A percentile compares a stretch with the other conserved stretches of the same genome.
Conservation (phyloP, 2,329 filamentous ascomycete genomes). For the Anthostomella pinea region DNA sequence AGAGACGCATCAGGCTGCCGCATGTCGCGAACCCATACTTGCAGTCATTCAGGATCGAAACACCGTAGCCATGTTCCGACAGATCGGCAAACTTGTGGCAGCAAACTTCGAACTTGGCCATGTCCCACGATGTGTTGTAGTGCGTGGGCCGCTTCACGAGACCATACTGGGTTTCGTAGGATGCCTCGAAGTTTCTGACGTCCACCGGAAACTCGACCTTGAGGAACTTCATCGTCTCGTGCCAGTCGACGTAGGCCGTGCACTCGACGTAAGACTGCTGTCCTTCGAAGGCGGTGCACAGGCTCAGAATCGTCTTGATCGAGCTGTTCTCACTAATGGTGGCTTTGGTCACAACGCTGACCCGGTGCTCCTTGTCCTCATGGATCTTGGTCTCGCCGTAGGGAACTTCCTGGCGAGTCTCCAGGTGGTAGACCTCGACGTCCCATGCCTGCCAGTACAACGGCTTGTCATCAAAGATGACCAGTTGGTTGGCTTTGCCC, state of each 20-base stretch:
- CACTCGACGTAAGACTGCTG: slow-evolving; percentile 72
- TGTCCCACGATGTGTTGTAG: slow-evolving; percentile 97
- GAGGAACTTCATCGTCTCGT: slow-evolving; percentile 94
- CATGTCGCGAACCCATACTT: slow-evolving; percentile 94
- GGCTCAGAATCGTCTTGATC: slow-evolving; percentile 79
- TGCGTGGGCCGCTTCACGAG: slow-evolving; percentile 87
- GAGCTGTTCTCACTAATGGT: slow-evolving; percentile 85
- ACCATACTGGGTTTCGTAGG: slow-evolving; percentile 93
- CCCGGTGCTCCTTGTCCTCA: slow-evolving; percentile 70
- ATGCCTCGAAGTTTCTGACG: slow-evolving; percentile 85
- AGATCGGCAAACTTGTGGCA: slow-evolving; percentile 93
- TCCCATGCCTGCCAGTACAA: slow-evolving; percentile 98
- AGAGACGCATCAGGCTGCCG: slow-evolving; percentile 86
- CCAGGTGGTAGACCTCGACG: slow-evolving; percentile 92
- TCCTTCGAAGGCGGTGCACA: slow-evolving; percentile 66
- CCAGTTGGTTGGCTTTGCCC: slow-evolving; percentile 82
- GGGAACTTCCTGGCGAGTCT: slow-evolving; percentile 75
- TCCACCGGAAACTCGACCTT: slow-evolving; percentile 98
- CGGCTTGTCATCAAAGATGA: slow-evolving; percentile 96
- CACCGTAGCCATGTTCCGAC: slow-evolving; percentile 82
- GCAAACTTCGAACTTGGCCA: slow-evolving; percentile 97
- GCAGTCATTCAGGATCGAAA: slow-evolving; percentile 90
- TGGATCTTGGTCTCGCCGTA: slow-evolving; percentile 67
- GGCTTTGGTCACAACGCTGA: slow-evolving; percentile 79
- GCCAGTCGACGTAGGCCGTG: slow-evolving; percentile 89